These are phyloP conservation scores for Rhodosporidiobolus odoratus DNA, from an alignment of 768 basidiomycete genomes.

Conservation along the genomic window DNA sequence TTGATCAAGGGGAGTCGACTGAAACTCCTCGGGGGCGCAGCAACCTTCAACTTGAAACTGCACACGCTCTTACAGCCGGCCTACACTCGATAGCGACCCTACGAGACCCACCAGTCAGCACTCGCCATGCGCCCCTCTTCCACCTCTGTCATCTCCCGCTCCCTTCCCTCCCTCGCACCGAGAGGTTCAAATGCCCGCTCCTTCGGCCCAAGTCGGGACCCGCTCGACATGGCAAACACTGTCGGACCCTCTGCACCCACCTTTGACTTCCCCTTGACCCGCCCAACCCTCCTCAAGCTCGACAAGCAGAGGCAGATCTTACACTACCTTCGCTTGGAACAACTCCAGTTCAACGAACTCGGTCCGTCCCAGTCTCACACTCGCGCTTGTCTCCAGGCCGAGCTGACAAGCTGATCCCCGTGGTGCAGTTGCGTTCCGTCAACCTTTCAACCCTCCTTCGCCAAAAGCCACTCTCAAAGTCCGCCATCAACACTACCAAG, in stretches of 20 bases:
- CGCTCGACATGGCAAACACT: conserved; percentile 24
- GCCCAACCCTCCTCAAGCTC: conserved; percentile 56
- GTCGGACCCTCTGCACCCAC: background rate
- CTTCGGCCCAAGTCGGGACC: conserved; percentile 9
- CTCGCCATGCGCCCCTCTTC: background rate
- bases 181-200: background rate
- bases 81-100: no score
- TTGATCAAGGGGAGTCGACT: no score
- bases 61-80: no score
- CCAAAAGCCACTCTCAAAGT: conserved; percentile 58
- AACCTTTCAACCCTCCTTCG: conserved; percentile 68
- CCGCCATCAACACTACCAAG: conserved; percentile 69
- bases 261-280: conserved; percentile 33
- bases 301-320: conserved; percentile 68
- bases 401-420: background rate
- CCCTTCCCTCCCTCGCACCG: background rate
- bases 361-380: conserved; percentile 35
- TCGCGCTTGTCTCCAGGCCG: background rate
- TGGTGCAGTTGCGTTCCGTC: conserved; percentile 58
- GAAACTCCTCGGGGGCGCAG: no score
- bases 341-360: conserved; percentile 78
- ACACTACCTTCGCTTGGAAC: conserved; percentile 76
- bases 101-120: background rate
- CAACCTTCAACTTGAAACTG: no score
- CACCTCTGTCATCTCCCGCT: background rate